Evolutionary conservation across 345 rosid species (phyloP), one percentile per base, ranked within the genome.

Genomic region (Camelina hispida): DNA sequence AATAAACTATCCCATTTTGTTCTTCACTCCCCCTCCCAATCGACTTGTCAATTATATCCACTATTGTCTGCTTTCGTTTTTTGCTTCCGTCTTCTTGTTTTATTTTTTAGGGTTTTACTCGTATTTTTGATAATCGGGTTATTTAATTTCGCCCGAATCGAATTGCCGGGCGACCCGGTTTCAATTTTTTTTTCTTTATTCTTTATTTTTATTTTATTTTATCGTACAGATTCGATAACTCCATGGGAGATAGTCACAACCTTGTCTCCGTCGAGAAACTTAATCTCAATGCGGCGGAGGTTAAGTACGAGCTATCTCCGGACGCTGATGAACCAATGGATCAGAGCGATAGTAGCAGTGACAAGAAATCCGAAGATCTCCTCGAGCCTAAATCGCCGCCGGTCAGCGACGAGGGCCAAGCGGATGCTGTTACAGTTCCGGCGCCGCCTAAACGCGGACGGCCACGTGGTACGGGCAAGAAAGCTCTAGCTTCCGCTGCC

Each of bases 261-360:
- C 82, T 75, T 34, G 83, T 82, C 34, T 83, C 90, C 68, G 73
- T 83, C 83, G 79, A 76, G 67, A 78, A 74, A 43, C 79, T 72
- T 46, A 80, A 79, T 43, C 67, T 61, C n/a, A 78, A 78, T 83
- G 38, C 79, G 66, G 30, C 80, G 30, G 83, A 63, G 71, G 83
- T 81, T 73, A 8, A 48, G n/a, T 54, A 44, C 71, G 74, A 81
- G 67, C 57, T 23, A 59, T 60, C 80, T 59, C 48, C 69, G 12
- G 79, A 72, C 12, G 72, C 69, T 54, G 75, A 73, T 1, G 78
- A 56, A 6, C 50, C 50, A 34, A 54, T 22, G 69, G 58, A 68
- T 78, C 73, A 22, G 73, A 62, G 53, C 73, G 78, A 72, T 9
- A 76, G 69, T 9, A 37, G 15, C 10, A 34, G 43, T 9, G 73